Conservation (phyloP, 805 yeast species). For the Metschnikowia corniflorae region DNA sequence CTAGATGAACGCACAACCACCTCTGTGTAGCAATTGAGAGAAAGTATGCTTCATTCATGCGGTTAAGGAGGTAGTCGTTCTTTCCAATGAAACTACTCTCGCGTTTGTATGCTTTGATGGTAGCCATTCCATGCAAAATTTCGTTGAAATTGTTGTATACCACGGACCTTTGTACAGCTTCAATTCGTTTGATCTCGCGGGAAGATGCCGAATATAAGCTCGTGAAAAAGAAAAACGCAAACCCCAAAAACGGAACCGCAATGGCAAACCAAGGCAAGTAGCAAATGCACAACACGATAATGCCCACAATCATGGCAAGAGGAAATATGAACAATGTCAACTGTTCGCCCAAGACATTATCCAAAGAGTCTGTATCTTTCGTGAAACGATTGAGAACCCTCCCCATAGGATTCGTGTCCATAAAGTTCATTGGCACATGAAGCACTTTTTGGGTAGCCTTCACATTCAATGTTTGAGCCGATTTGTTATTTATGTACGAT, state of each 20-base stretch:
- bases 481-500: constrained; percentile 39
- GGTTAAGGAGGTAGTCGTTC: constrained; percentile 41
- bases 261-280: constrained; percentile 55
- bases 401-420: constrained; percentile 44
- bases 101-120: constrained; percentile 43
- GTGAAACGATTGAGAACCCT: constrained; percentile 44
- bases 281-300: constrained; percentile 43
- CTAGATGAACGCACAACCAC: constrained; percentile 58
- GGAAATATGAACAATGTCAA: constrained; percentile 40
- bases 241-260: constrained; percentile 49
- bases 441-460: constrained; percentile 36
- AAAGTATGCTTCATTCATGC: constrained; percentile 52
- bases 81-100: constrained; percentile 34
- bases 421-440: constrained; percentile 42
- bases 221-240: constrained; percentile 36
- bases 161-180: constrained; percentile 45
- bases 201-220: constrained; percentile 47
- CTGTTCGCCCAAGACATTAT: constrained; percentile 44
- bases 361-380: constrained; percentile 45
- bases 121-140: constrained; percentile 44
- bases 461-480: constrained; percentile 36
- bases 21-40: constrained; percentile 54
- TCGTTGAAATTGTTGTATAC: constrained; percentile 50
- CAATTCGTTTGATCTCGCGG: constrained; percentile 47
- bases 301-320: constrained; percentile 30